Percentiles rank a stretch among this genome's conserved stretches.
phyloP scores from a whole-genome alignment of 2,329 filamentous ascomycete species.

The Colletotrichum navitas region DNA sequence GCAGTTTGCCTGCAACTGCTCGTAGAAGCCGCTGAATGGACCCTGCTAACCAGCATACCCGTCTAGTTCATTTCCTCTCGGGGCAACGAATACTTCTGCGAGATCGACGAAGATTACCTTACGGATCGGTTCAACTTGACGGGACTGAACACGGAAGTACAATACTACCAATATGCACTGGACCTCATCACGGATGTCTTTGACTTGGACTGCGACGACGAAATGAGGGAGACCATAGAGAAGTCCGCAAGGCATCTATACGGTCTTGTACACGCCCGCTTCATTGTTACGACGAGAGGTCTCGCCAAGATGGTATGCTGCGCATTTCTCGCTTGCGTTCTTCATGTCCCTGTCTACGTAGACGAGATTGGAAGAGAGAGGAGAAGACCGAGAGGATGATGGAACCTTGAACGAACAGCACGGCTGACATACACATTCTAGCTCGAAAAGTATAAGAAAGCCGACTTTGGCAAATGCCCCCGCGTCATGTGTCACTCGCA shows the following conservation, averaged over 20 bases:
- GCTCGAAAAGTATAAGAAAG: slow-evolving; percentile 99
- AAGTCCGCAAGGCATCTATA: slow-evolving; percentile 97
- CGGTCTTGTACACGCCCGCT: slow-evolving; percentile 93
- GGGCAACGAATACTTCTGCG: slow-evolving; percentile 99
- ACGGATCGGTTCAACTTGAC: slow-evolving; percentile 99
- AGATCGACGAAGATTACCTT: slow-evolving; percentile 98
- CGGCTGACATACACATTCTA: slow-evolving; percentile 52
- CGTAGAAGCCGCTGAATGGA: neutral
- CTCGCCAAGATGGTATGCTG: slow-evolving; percentile 90
- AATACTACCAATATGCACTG: slow-evolving; percentile 98
- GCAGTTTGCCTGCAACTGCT: neutral
- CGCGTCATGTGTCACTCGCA: slow-evolving; percentile 95
- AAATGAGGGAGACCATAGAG: slow-evolving; percentile 97
- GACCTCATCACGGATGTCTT: slow-evolving; percentile 98
- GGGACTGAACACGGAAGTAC: slow-evolving; percentile 95
- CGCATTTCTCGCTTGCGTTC: slow-evolving; percentile 16
- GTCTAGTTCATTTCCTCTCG: slow-evolving; percentile 94
- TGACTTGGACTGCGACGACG: slow-evolving; percentile 97
- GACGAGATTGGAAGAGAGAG: neutral
- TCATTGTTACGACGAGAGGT: slow-evolving; percentile 95
- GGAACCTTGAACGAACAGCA: neutral
- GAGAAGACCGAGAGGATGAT: neutral
- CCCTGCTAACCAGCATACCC: slow-evolving; percentile 41
- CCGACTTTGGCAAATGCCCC: slow-evolving; percentile 97
- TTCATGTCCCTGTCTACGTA: slow-evolving; percentile 1